Evolutionary conservation across 352 stramenopile species (phyloP).

Genomic region (Globisporangium recalcitrans): DNA sequence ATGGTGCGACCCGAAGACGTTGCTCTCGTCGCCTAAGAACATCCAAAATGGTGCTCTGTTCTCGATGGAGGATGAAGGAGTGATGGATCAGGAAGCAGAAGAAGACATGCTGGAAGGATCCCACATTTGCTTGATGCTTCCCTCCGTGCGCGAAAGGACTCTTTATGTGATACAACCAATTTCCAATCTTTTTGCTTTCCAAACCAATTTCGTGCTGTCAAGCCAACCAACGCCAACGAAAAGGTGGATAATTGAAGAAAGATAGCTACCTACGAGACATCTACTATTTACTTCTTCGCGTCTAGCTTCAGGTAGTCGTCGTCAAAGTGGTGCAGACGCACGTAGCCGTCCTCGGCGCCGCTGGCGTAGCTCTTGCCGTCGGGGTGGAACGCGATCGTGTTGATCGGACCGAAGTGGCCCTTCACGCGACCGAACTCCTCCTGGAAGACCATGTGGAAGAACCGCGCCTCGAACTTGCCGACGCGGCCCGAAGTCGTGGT

Average conservation of each 20-base stretch:
- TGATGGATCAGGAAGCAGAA: no score
- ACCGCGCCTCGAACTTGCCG: constrained; percentile 94
- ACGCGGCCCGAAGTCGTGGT: constrained; percentile 93
- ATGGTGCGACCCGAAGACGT: constrained; percentile 64
- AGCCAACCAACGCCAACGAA: not conserved
- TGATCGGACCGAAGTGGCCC: constrained; percentile 99
- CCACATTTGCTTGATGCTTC: no score
- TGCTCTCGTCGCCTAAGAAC: constrained; percentile 6
- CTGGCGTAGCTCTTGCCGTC: constrained; percentile 98
- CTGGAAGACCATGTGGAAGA: constrained; percentile 99
- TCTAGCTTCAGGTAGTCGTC: constrained; percentile 94
- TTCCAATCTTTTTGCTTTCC: not conserved
- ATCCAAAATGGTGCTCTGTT: not conserved
- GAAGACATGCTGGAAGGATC: no score
- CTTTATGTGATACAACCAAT: not conserved
- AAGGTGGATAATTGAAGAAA: not conserved
- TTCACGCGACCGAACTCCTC: constrained; percentile 98
- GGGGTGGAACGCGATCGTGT: constrained; percentile 97
- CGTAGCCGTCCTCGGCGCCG: constrained; percentile 97
- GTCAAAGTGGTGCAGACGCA: constrained; percentile 97
- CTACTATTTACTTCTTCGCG: constrained; percentile 25
- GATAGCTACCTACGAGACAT: constrained; percentile 6
- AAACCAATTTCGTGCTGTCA: not conserved
- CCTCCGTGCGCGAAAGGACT: not conserved
- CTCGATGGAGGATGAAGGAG: not conserved